Base-by-base conservation (phyloP, 2,329 filamentous ascomycete genomes). In the Metarhizium guizhouense region DNA sequence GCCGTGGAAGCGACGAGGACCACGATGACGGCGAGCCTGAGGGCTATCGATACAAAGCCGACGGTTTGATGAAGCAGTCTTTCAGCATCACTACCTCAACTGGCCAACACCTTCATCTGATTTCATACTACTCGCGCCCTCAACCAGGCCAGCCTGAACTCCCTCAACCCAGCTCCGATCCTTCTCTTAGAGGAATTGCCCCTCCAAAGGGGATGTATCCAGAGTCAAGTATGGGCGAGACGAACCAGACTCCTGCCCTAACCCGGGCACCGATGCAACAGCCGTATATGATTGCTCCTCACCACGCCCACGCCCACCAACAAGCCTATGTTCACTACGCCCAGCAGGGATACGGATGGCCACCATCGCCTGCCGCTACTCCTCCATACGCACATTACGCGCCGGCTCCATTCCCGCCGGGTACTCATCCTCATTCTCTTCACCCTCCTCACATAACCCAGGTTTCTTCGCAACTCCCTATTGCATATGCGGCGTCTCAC, bases 1-100 rank as follows among this genome's bases (percentile, higher is more conserved):
- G 84, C 57, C 84, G 86, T 60, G 84, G 83, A 32, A 93, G 88
- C 67, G 90, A 95, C 65, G 92, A 94, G 51, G 88, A 95, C 63
- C 89, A 88, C 51, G 87, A 91, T 61, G 86, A 89, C 54, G 87
- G 84, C 63, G 90, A 95, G 65, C 90, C 89, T 0, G 91, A 96
- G 69, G 91, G 91, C 47, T 96, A 96, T 70, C 80, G 90, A 60
- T 96, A 96, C 74, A 99, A 96, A 78, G 89, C 87, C 10, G 94
- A 99, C 65, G 94, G 94, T 0, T 81, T 99, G 4, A 96, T 97
- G 91, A 99, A 99, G 81, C 94, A 99, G 73, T 97, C 94, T 0
- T 99, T 97, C 79, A 97, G 93, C 74, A 97, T 99, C 74, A 96
- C 92, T 25, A 97, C 94, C 1, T 90, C 88, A 1, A 85, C 80